Conservation (phyloP, 164 flowering plant species). For the Saururus chinensis region DNA sequence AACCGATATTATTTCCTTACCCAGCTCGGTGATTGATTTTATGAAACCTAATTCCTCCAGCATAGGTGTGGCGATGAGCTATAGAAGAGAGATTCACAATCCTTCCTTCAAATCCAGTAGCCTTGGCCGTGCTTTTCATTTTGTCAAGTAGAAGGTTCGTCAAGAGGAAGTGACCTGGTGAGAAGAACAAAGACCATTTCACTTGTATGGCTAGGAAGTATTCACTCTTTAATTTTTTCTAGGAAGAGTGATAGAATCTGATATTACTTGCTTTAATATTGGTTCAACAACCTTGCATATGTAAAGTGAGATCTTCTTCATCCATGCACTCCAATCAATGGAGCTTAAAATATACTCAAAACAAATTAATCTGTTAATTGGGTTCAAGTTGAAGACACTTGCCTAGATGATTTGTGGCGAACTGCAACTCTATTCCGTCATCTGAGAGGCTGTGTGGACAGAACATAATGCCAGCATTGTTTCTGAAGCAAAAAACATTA, state of each 20-base stretch:
- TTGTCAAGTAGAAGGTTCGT: conserved; percentile 93
- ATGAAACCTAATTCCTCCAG: conserved; percentile 54
- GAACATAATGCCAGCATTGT: conserved; percentile 94
- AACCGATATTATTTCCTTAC: conserved; percentile 19
- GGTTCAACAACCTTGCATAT: no score
- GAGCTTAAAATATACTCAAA: no score
- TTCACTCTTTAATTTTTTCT: no score
- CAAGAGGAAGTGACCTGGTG: conserved; percentile 76
- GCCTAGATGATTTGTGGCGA: conserved; percentile 92
- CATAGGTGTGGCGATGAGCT: conserved; percentile 59
- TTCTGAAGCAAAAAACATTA: conserved; percentile 34
- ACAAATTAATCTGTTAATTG: no score
- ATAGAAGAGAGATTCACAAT: conserved; percentile 84
- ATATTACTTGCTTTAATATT: no score
- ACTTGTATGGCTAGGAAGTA: no score
- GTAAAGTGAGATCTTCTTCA: no score
- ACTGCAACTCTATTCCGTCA: conserved; percentile 82
- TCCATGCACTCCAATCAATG: no score
- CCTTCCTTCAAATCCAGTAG: conserved; percentile 66
- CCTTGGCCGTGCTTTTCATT: conserved; percentile 69
- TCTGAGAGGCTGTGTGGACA: conserved; percentile 79
- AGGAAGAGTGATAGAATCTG: no score
- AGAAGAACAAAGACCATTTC: background rate
- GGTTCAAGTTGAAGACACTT: background rate
- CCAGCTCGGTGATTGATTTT: conserved; percentile 42